Percentiles rank a stretch among this genome's conserved stretches.
phyloP scores from a whole-genome alignment of 305 asterid species.

The Ajuga reptans region DNA sequence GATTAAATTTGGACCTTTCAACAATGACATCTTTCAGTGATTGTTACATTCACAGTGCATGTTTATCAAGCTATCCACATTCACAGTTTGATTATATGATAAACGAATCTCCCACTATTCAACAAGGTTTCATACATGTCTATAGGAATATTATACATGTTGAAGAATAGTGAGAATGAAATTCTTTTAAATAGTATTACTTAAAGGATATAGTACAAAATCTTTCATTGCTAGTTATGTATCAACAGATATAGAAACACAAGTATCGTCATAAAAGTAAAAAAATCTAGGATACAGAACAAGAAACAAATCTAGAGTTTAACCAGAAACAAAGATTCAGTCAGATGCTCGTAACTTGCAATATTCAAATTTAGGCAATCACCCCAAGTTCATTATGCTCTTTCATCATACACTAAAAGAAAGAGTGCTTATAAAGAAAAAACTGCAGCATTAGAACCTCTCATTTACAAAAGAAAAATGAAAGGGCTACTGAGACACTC shows the following conservation, averaged over 20 bases:
- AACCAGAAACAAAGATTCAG: neutral
- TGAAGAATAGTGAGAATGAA: neutral
- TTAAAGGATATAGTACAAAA: neutral
- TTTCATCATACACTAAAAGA: neutral
- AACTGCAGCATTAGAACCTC: neutral
- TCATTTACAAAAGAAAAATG: neutral
- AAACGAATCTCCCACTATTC: neutral
- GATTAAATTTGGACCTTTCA: neutral
- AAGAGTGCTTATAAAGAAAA: neutral
- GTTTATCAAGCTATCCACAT: neutral
- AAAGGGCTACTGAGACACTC: neutral
- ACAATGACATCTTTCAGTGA: slow-evolving; percentile 3
- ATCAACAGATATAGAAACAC: neutral
- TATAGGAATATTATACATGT: neutral
- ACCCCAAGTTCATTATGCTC: neutral
- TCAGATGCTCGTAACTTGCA: neutral
- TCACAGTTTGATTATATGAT: neutral
- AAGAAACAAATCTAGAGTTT: neutral
- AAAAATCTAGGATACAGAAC: neutral
- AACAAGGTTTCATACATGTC: neutral
- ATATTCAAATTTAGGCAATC: neutral
- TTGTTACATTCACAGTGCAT: neutral
- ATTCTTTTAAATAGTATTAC: neutral
- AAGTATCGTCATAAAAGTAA: neutral
- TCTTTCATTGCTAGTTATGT: neutral